Base-by-base conservation (phyloP, 2,329 filamentous ascomycete genomes). In the Pyrenophora teres region DNA sequence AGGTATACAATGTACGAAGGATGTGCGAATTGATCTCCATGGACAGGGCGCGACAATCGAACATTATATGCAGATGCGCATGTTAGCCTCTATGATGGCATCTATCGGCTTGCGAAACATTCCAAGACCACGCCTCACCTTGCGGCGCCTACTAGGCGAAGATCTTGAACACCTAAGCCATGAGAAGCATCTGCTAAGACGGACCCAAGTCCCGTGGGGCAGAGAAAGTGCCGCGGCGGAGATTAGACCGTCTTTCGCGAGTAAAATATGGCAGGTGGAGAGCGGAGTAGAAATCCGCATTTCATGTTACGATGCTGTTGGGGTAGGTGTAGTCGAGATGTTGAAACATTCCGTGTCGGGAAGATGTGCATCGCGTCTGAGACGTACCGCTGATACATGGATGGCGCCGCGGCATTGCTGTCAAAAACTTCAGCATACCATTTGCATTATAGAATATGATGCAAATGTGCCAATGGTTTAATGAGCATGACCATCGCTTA, bases 21-120 rank as follows among this genome's bases (percentile, higher is more conserved):
- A 51, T 23, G 43, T 27, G 19, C 18, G 19, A 31, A 25, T 4
- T 40, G 32, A 37, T 16, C 38, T 41, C 16, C 12, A 21, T 18
- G 25, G 19, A 32, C 6, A 27, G 41, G 35, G 42, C 50, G 58
- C 51, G 54, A 52, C 37, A 30, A 41, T 18, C 32, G 18, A 54
- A 50, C 57, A 57, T 50, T 65, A 66, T 64, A 62, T 60, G 40
- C 39, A 47, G 21, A 46, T 18, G 15, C 33, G 40, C 38, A 23
- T 15, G 8, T 30, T n/a, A 23, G 9, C 19, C 37, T 44, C 41
- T 12, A 45, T 54, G 41, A 57, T 52, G 56, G 40, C 38, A 50
- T 52, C 33, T 21, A 50, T 52, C 40, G 49, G 37, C 25, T 56
- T 40, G 40, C 62, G 66, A 69, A 70, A 70, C 68, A 54, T 44